Evolutionary conservation across 2,329 filamentous ascomycete species (phyloP), one percentile per base, ranked within the genome.

Genomic region (Tolypocladium nubicola): DNA sequence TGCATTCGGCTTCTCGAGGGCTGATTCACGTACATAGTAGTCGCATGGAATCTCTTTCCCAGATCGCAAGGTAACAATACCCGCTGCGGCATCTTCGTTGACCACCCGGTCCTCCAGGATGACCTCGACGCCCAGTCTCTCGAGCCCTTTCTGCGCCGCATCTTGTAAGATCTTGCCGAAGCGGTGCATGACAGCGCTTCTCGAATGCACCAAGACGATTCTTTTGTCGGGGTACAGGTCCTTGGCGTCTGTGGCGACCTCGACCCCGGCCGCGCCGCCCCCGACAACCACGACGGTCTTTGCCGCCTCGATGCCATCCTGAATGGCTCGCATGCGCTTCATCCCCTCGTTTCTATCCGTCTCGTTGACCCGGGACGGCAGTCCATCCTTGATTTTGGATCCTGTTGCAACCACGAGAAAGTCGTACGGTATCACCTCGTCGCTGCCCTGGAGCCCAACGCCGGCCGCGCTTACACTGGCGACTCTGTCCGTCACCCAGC

Each of bases 241-340:
- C 66, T 84, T 84, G 11, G 80, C 78, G 63, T 87, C 83, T 0
- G 80, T 76, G 0, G 81, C 82, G 39, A 86, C 68, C 67, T 86
- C 81, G 0, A 86, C 79, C 1, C 84, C 84, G 0, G 83, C 83
- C 0, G 84, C 81, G 3, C 83, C 83, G 0, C 81, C 83, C 2
- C 83, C 84, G 0, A 81, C 73, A 0, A 83, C 73, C 2, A 81
- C 77, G 8, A 82, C 61, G 37, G 70, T 72, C 14, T 66, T 65
- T 1, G 79, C 75, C 0, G 64, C 61, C 45, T 71, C 70, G 54
- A 85, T 76, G 3, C 67, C 67, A 0, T 63, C 61, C 66, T 83
- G 81, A 65, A 81, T 74, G 2, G 64, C 64, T 49, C 68, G 68
- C 41, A 85, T 60, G n/a, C 73, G 70, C 54, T 65, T 62, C 23